phyloP scores from a whole-genome alignment of 2,329 filamentous ascomycete genomes.

The Botrytis fragariae region DNA sequence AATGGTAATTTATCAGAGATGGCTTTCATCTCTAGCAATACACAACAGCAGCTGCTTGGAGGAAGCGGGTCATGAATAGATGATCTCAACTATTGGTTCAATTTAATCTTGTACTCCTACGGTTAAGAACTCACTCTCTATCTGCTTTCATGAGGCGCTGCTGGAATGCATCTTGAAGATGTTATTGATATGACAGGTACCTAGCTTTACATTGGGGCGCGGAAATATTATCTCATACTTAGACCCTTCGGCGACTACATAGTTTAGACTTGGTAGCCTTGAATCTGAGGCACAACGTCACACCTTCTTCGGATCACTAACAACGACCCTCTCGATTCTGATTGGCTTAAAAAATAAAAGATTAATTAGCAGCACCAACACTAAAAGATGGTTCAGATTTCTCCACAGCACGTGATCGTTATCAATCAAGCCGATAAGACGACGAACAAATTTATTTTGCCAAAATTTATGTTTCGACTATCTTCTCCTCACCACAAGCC shows the following conservation, averaged over 20 bases:
- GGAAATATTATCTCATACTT: too few relatives aligned
- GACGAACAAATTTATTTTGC: slow-evolving; percentile 10
- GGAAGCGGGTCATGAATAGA: background rate
- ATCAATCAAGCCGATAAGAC: background rate
- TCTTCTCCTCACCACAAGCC: slow-evolving; percentile 5
- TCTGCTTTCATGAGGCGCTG: background rate
- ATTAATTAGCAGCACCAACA: too few relatives aligned
- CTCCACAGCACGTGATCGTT: slow-evolving; percentile 1
- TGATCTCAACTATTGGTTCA: background rate
- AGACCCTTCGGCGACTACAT: too few relatives aligned
- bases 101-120: background rate
- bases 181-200: background rate
- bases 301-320: too few relatives aligned
- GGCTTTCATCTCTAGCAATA: background rate
- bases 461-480: slow-evolving; percentile 1
- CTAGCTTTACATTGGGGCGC: background rate
- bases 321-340: too few relatives aligned
- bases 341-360: too few relatives aligned
- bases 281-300: too few relatives aligned
- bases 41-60: background rate
- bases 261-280: too few relatives aligned
- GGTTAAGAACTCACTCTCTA: background rate
- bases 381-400: background rate
- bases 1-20: background rate
- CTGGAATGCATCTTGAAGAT: background rate